Evolutionary conservation across 2,329 filamentous ascomycete genomes (phyloP).

Genomic region (Dichotomopilus funicola): DNA sequence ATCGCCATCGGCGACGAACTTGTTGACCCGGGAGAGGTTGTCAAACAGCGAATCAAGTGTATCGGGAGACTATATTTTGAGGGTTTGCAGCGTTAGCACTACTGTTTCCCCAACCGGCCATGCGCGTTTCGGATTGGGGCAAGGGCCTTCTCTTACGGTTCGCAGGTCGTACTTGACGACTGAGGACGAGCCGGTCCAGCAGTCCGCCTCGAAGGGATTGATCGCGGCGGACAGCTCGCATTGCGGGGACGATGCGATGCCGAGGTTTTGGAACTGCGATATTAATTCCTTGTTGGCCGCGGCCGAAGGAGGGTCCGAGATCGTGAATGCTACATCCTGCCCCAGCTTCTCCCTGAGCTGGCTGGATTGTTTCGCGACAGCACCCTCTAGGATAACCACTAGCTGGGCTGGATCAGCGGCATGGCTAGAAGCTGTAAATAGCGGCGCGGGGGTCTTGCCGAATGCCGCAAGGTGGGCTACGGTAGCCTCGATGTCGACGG

Average conservation of each 20-base stretch:
- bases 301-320: slow-evolving; percentile 39
- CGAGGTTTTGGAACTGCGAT: slow-evolving; percentile 31
- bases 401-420: slow-evolving; percentile 44
- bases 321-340: slow-evolving; percentile 43
- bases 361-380: slow-evolving; percentile 39
- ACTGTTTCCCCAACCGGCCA: no score
- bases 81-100: slow-evolving; percentile 14
- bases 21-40: slow-evolving; percentile 39
- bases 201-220: slow-evolving; percentile 38
- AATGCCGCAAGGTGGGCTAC: slow-evolving; percentile 54
- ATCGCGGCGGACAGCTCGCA: slow-evolving; percentile 36
- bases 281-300: slow-evolving; percentile 38
- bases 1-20: slow-evolving; percentile 42
- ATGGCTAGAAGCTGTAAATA: slow-evolving; percentile 41
- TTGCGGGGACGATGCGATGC: slow-evolving; percentile 30
- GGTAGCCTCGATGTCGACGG: slow-evolving; percentile 40
- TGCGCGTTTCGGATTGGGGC: not conserved
- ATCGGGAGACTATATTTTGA: slow-evolving; percentile 32
- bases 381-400: slow-evolving; percentile 53
- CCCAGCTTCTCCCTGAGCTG: slow-evolving; percentile 37
- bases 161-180: slow-evolving; percentile 39
- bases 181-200: slow-evolving; percentile 40
- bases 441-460: slow-evolving; percentile 43
- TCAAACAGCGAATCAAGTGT: slow-evolving; percentile 39
- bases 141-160: slow-evolving; percentile 31